Conservation (phyloP, 2,329 filamentous ascomycete genomes). For the Macroventuria anomochaeta region DNA sequence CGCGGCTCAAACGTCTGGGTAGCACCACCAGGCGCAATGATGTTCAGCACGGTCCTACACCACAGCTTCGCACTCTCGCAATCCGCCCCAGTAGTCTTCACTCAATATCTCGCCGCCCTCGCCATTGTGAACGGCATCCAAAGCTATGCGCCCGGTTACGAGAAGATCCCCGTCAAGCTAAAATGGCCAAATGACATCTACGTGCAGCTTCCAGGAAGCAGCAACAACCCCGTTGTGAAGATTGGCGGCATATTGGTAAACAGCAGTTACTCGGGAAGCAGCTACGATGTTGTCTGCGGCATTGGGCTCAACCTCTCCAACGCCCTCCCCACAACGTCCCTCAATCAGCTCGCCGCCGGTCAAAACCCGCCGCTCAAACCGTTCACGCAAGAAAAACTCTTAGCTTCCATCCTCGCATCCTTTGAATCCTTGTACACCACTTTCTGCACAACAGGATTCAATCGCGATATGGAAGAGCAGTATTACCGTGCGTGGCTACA, state of each 20-base stretch:
- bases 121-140: conserved; percentile 85
- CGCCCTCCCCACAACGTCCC: conserved; percentile 81
- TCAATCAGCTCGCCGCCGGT: conserved; percentile 70
- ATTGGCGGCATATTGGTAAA: conserved; percentile 94
- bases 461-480: conserved; percentile 70
- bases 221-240: conserved; percentile 72
- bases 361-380: conserved; percentile 52
- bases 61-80: conserved; percentile 76
- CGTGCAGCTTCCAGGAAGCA: conserved; percentile 56
- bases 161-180: conserved; percentile 77
- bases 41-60: conserved; percentile 87
- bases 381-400: conserved; percentile 77
- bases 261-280: conserved; percentile 75
- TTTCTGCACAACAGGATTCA: conserved; percentile 80
- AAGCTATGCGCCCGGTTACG: conserved; percentile 77
- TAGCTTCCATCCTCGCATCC: conserved; percentile 78
- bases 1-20: conserved; percentile 95
- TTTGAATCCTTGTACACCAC: conserved; percentile 79
- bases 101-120: conserved; percentile 91
- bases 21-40: conserved; percentile 81
- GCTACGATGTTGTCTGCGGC: conserved; percentile 86
- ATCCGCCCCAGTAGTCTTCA: conserved; percentile 82
- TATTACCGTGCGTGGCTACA: conserved; percentile 80
- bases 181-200: conserved; percentile 98
- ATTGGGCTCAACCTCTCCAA: conserved; percentile 85